A percentile compares a stretch with the other conserved stretches of the same genome.
These are phyloP conservation scores for Zychaea mexicana DNA, from an alignment of 371 early-diverging fungal species.

Conservation along the genomic window DNA sequence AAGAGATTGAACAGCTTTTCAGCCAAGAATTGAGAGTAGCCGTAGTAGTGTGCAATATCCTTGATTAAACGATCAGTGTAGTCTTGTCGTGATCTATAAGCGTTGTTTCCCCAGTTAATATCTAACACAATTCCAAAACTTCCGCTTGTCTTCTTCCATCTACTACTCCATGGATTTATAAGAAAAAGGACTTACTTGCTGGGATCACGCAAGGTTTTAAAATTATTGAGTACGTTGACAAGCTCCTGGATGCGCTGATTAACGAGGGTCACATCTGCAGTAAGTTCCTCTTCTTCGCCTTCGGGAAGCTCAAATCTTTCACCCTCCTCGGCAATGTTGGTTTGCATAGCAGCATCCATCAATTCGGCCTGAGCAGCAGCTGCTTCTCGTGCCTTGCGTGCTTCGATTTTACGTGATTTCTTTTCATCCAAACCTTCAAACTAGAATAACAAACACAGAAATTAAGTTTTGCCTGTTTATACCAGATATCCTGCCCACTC, in stretches of 20 bases:
- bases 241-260: conserved; percentile 90
- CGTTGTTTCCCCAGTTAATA: no score
- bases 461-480: no score
- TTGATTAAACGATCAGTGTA: conserved; percentile 85
- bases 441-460: conserved; percentile 15
- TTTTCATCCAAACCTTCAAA: conserved; percentile 65
- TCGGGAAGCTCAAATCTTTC: conserved; percentile 76
- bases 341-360: conserved; percentile 76
- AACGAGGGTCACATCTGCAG: conserved; percentile 64
- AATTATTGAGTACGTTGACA: conserved; percentile 85
- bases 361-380: conserved; percentile 69
- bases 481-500: no score
- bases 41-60: conserved; percentile 91
- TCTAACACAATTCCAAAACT: no score
- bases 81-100: conserved; percentile 74
- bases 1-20: conserved; percentile 93
- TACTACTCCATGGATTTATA: not conserved
- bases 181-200: conserved; percentile 40
- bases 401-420: conserved; percentile 71
- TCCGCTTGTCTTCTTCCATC: not conserved
- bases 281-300: conserved; percentile 71
- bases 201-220: conserved; percentile 80
- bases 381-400: conserved; percentile 55
- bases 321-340: conserved; percentile 68
- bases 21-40: conserved; percentile 93